A percentile compares a stretch with the other conserved stretches of the same genome.
Conservation (phyloP, 257 asterid species). For the Jaltomata sinuosa region DNA sequence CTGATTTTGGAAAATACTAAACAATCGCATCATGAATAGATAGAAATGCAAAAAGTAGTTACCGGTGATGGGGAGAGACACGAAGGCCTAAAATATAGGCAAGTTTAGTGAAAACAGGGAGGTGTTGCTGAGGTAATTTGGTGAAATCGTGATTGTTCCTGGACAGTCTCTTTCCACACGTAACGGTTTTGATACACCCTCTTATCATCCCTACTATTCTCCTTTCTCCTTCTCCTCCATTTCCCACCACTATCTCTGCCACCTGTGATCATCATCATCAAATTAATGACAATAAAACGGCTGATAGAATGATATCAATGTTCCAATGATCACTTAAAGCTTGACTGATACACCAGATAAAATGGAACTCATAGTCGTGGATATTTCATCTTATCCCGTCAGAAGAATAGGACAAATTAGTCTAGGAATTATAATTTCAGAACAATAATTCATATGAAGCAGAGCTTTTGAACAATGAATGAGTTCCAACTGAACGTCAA, state of each 20-base stretch:
- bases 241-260: conserved; percentile 54
- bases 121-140: not conserved
- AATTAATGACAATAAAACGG: no score
- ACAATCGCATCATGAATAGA: not conserved
- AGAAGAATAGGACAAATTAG: no score
- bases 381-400: no score
- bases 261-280: conserved; percentile 25
- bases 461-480: not conserved
- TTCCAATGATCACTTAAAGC: no score
- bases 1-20: no score
- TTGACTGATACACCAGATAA: no score
- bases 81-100: conserved; percentile 93
- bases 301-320: no score
- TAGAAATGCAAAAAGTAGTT: not conserved
- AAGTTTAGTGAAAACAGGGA: conserved; percentile 58
- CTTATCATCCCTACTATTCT: conserved; percentile 84
- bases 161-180: conserved; percentile 52
- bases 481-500: not conserved
- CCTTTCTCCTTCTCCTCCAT: conserved; percentile 22
- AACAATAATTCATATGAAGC: no score
- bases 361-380: no score
- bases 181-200: conserved; percentile 83
- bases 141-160: conserved; percentile 8
- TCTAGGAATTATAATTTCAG: no score
- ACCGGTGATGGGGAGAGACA: conserved; percentile 81